Conservation (phyloP, 1,284 basidiomycete genomes). For the Sutorius eximius region DNA sequence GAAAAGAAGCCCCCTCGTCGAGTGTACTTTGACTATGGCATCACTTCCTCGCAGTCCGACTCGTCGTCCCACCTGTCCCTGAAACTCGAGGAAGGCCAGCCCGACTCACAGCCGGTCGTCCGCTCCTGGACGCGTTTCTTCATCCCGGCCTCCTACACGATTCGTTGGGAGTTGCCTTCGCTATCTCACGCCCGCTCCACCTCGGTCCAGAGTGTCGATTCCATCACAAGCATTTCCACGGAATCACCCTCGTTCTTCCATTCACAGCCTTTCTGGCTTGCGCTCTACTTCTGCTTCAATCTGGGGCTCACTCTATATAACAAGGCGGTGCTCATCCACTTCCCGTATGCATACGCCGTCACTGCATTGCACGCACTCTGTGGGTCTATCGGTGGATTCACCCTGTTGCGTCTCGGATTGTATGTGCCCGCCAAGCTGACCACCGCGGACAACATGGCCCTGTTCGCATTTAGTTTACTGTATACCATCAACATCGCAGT, state of each 20-base stretch:
- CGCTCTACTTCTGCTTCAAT: slow-evolving; percentile 86
- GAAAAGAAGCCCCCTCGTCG: slow-evolving; percentile 22
- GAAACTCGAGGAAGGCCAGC: slow-evolving; percentile 8
- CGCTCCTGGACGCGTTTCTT: slow-evolving; percentile 1
- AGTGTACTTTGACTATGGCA: slow-evolving; percentile 25
- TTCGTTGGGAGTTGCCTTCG: slow-evolving; percentile 26
- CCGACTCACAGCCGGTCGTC: background rate
- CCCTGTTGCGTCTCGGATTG: slow-evolving; percentile 58
- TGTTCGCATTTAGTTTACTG: slow-evolving; percentile 79
- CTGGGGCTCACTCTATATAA: slow-evolving; percentile 89
- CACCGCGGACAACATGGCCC: slow-evolving; percentile 57
- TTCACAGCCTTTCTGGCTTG: slow-evolving; percentile 61
- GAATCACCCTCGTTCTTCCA: slow-evolving; percentile 26
- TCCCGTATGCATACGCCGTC: slow-evolving; percentile 91
- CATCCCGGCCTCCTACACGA: slow-evolving; percentile 5
- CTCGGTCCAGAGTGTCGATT: background rate
- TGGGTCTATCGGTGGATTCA: slow-evolving; percentile 75
- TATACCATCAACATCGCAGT: slow-evolving; percentile 93
- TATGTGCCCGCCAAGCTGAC: slow-evolving; percentile 64
- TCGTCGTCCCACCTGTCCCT: background rate
- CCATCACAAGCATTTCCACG: background rate
- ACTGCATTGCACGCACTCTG: slow-evolving; percentile 86
- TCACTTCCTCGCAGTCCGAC: slow-evolving; percentile 4
- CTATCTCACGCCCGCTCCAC: slow-evolving; percentile 12
- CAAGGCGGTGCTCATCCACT: slow-evolving; percentile 84